These are phyloP conservation scores for Raphanus raphanistrum DNA, from an alignment of 345 rosid species.

Conservation along the genomic window DNA sequence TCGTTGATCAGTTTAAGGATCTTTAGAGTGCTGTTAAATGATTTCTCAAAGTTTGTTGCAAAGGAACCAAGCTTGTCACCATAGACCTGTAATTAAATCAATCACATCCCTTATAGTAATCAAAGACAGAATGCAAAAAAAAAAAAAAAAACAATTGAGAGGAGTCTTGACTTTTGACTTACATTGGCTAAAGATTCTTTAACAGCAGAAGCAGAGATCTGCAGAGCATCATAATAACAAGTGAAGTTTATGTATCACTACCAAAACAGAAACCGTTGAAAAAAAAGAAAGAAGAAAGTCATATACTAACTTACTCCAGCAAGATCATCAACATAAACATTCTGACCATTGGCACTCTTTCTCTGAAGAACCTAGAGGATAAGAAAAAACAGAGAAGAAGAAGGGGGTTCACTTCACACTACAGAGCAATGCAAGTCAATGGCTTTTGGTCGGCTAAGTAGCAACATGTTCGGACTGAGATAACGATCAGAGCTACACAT, in stretches of 20 bases:
- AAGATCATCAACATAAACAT: slow-evolving; percentile 62
- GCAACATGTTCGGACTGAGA: not conserved
- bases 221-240: slow-evolving; percentile 40
- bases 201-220: slow-evolving; percentile 86
- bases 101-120: slow-evolving; percentile 19
- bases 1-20: slow-evolving; percentile 70
- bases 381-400: slow-evolving; percentile 18
- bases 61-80: slow-evolving; percentile 69
- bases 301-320: slow-evolving; percentile 51
- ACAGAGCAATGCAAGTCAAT: slow-evolving; percentile 20
- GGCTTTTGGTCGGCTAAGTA: slow-evolving; percentile 11
- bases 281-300: not conserved
- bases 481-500: not conserved
- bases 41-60: slow-evolving; percentile 69
- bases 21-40: slow-evolving; percentile 79
- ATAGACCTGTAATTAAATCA: slow-evolving; percentile 55
- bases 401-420: not conserved
- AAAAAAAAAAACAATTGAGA: too few species aligned
- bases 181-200: slow-evolving; percentile 89
- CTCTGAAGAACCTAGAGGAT: slow-evolving; percentile 67
- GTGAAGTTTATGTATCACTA: slow-evolving; percentile 1
- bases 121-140: not conserved
- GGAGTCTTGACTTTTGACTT: slow-evolving; percentile 50
- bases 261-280: not conserved
- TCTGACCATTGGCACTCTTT: slow-evolving; percentile 45